Evolutionary conservation across 495 filamentous ascomycete species (phyloP).

Genomic region (Tuber melanosporum): DNA sequence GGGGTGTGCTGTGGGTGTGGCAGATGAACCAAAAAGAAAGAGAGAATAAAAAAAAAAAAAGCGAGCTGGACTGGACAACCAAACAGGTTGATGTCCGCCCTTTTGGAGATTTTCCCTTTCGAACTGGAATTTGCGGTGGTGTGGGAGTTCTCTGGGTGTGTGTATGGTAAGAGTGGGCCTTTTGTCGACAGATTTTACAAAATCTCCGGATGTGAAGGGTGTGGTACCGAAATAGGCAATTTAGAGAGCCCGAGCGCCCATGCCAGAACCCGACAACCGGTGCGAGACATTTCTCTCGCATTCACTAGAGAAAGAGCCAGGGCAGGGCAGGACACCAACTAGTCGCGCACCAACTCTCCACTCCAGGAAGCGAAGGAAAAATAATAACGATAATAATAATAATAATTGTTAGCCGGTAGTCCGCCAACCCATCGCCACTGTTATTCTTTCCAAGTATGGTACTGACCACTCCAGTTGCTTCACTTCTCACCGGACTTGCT

Average conservation of each 20-base stretch:
- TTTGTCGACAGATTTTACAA: neutral
- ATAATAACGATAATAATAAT: no score
- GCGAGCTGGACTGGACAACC: neutral
- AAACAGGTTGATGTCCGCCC: neutral
- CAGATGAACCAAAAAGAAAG: neutral
- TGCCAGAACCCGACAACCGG: neutral
- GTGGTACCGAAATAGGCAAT: neutral
- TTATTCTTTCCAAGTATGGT: neutral
- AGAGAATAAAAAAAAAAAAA: neutral
- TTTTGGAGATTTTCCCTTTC: conserved; percentile 2
- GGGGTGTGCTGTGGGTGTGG: neutral
- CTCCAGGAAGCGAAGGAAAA: neutral
- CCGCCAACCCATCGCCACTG: neutral
- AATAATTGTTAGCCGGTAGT: neutral
- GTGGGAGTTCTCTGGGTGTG: neutral
- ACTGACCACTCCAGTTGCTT: neutral
- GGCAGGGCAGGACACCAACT: neutral
- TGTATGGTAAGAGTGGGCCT: neutral
- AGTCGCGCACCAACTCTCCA: neutral
- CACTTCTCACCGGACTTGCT: neutral
- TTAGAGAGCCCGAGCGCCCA: neutral
- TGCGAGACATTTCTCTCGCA: conserved; percentile 1
- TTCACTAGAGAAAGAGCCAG: neutral
- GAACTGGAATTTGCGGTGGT: neutral
- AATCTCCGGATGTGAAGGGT: neutral